Base-by-base conservation (phyloP, 768 basidiomycete genomes). In the Tylopilus sp. region DNA sequence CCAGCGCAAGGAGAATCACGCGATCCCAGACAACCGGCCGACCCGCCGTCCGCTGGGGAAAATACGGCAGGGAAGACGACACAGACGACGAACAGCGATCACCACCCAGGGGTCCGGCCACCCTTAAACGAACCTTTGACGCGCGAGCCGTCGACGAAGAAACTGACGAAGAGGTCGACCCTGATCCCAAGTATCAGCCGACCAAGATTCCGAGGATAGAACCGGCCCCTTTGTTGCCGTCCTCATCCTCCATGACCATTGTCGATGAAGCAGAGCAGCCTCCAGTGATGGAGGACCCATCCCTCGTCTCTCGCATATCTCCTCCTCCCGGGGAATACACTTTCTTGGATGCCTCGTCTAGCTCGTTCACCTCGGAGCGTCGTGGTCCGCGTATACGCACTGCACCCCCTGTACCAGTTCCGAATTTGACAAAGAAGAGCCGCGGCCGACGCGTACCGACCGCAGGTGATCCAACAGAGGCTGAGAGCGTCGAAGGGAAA, bases 401-500 rank as follows among this genome's bases (percentile, higher is more conserved):
- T 12, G 74, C 78, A 7, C 77, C 83, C 43, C 87, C 87, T 22
- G 76, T 84, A 25, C 87, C 87, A 13, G 85, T 89, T 37, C 87
- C 87, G 31, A 86, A 87, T 68, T 65, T 90, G 55, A 89, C 84
- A 41, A 90, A 89, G 75, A 88, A 87, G 73, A 86, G 85, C 60
- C 82, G 88, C 48, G 88, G 88, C 13, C 81, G 88, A 33, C 79
- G 85, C 53, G 88, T 90, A 21, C 88, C 87, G 6, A 88, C 84
- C 1, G 67, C 70, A 40, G 68, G 34, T 0, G 70, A 71, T 36
- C 16, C 59, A 12, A 2, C 45, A 17, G 70, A 72, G 48, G 43
- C 53, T 31, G 70, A 72, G 34, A 54, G 1, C 25, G 30, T 52
- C 12, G 69, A 71, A 22, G 65, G 69, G 1, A 69, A 69, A 63